phyloP scores from a whole-genome alignment of 108 stramenopile species.

The Chaetoceros tenuissimus region DNA sequence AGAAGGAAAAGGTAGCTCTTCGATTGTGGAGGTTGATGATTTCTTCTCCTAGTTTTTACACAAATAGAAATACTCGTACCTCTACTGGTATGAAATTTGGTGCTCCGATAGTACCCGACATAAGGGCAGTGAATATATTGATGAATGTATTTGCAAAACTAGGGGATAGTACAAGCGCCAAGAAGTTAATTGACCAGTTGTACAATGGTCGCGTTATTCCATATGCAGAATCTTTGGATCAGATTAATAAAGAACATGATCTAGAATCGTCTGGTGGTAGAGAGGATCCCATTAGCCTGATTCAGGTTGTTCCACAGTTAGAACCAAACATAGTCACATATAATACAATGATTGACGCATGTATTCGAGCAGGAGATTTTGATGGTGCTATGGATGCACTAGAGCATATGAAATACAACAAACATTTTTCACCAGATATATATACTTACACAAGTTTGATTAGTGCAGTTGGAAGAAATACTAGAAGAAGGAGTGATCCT shows the following conservation, averaged over 20 bases:
- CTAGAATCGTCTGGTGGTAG: not conserved
- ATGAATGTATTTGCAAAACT: slow-evolving; percentile 84
- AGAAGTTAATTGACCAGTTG: slow-evolving; percentile 64
- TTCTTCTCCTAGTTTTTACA: slow-evolving; percentile 44
- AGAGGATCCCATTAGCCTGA: not conserved
- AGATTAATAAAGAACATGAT: not conserved
- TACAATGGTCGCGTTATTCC: not conserved
- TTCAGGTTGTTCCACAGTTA: slow-evolving; percentile 35
- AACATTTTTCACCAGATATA: slow-evolving; percentile 42
- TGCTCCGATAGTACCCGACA: slow-evolving; percentile 48
- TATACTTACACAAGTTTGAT: slow-evolving; percentile 77
- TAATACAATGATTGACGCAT: slow-evolving; percentile 80
- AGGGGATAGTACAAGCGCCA: slow-evolving; percentile 41
- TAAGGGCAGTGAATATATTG: slow-evolving; percentile 75
- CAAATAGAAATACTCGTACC: slow-evolving; percentile 7
- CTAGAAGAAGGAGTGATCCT: slow-evolving; percentile 50
- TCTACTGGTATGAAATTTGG: not conserved
- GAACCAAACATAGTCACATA: slow-evolving; percentile 67
- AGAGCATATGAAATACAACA: slow-evolving; percentile 23
- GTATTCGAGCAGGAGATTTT: slow-evolving; percentile 64
- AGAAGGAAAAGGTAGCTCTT: slow-evolving; percentile 69
- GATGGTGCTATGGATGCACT: slow-evolving; percentile 52
- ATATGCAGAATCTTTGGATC: not conserved
- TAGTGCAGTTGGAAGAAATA: slow-evolving; percentile 65
- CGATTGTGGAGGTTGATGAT: slow-evolving; percentile 73